These are phyloP conservation scores for Powellomyces hirtus DNA, from an alignment of 192 early-diverging fungal genomes.

Conservation along the genomic window DNA sequence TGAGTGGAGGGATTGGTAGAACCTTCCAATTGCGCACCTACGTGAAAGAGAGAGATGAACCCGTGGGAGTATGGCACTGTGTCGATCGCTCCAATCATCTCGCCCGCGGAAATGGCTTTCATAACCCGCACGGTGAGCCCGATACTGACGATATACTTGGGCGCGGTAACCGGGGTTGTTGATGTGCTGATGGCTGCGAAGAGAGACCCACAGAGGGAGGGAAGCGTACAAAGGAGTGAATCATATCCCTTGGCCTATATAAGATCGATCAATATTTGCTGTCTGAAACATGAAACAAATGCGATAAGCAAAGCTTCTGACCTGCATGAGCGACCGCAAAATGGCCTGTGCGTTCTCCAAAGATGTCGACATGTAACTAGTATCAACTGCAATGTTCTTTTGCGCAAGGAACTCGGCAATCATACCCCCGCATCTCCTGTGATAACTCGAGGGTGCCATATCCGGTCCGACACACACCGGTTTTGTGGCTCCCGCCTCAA, in stretches of 20 bases:
- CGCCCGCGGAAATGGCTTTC: not conserved
- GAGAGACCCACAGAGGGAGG: not conserved
- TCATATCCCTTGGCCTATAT: not conserved
- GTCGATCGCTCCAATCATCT: not conserved
- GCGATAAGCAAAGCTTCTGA: no score
- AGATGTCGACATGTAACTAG: not conserved
- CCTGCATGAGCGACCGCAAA: no score
- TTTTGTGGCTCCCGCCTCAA: not conserved
- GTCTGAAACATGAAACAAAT: no score
- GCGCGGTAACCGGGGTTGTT: not conserved
- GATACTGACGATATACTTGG: not conserved
- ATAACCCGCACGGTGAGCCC: not conserved
- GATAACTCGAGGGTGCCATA: not conserved
- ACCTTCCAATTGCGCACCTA: not conserved
- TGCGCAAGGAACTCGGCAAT: not conserved
- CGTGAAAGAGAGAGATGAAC: not conserved
- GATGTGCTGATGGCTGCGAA: not conserved
- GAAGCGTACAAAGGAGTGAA: not conserved
- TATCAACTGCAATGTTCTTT: not conserved
- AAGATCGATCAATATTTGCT: no score
- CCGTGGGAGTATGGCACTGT: not conserved
- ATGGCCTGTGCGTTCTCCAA: not conserved
- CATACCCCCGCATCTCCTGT: not conserved
- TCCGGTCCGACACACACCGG: not conserved
- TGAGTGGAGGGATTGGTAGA: not conserved